Evolutionary conservation across 2,329 filamentous ascomycete species (phyloP).

Genomic region (Fusarium sp.): DNA sequence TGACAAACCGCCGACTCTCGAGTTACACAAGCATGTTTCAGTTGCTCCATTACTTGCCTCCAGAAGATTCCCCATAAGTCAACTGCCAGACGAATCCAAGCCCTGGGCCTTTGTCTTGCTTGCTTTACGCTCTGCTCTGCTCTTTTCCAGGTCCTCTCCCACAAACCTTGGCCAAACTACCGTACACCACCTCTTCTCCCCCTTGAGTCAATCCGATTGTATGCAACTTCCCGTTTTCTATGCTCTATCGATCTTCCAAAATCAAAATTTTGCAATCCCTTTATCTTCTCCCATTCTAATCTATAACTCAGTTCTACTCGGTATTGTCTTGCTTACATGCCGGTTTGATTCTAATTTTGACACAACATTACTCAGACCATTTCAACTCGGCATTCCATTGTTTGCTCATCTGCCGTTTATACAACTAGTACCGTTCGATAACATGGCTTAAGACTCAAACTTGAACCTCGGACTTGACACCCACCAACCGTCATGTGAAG

Average conservation of each 20-base stretch:
- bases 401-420: background rate
- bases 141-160: conserved; percentile 4
- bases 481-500: conserved; percentile 39
- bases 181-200: conserved; percentile 6
- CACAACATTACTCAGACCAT: conserved; percentile 2
- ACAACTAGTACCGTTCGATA: conserved; percentile 14
- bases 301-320: conserved; percentile 10
- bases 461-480: background rate
- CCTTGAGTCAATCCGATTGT: conserved; percentile 2
- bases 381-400: conserved; percentile 2
- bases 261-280: background rate
- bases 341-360: conserved; percentile 14
- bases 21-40: conserved; percentile 54
- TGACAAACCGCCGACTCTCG: conserved; percentile 44
- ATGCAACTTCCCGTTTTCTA: conserved; percentile 14
- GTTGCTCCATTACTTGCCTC: conserved; percentile 39
- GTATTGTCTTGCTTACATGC: background rate
- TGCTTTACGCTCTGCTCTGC: conserved; percentile 6
- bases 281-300: background rate
- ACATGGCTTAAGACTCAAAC: conserved; percentile 16
- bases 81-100: conserved; percentile 19
- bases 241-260: background rate
- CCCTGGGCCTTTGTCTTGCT: conserved; percentile 13
- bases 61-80: conserved; percentile 42
- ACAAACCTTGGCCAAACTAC: conserved; percentile 11